Percentiles rank a stretch among this genome's conserved stretches.
phyloP scores from a whole-genome alignment of 2,329 filamentous ascomycete species.

The Aspergillus sp. region DNA sequence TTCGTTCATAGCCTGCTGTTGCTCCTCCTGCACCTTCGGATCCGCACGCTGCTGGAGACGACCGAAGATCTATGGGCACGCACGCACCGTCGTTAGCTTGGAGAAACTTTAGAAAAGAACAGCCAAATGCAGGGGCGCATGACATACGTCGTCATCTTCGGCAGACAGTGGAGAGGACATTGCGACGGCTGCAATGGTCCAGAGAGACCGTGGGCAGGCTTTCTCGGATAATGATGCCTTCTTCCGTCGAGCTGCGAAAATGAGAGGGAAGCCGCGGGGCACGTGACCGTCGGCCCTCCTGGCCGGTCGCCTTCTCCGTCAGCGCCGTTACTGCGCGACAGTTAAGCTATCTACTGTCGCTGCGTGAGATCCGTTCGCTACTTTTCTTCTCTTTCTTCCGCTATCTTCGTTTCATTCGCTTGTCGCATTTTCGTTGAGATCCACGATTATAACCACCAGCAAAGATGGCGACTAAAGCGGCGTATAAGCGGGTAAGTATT shows the following conservation, averaged over 20 bases:
- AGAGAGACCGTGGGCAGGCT: slow-evolving; percentile 7
- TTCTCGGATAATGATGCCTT: slow-evolving; percentile 9
- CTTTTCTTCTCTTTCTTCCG: neutral
- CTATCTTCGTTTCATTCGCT: neutral
- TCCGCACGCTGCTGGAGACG: slow-evolving; percentile 47
- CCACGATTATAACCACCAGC: neutral
- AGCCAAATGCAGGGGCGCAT: neutral
- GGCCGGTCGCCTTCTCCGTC: slow-evolving; percentile 3
- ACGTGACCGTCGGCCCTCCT: slow-evolving; percentile 15
- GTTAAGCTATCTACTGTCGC: neutral
- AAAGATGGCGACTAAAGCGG: slow-evolving; percentile 64
- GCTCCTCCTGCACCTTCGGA: slow-evolving; percentile 52
- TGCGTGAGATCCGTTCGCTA: neutral
- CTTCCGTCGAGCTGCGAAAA: slow-evolving; percentile 13
- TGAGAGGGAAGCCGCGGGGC: slow-evolving; percentile 9
- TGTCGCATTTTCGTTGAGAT: neutral
- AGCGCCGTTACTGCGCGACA: neutral
- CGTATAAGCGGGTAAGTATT: slow-evolving; percentile 59
- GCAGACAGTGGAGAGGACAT: slow-evolving; percentile 39
- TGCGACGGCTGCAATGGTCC: slow-evolving; percentile 31
- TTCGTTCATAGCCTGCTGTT: slow-evolving; percentile 55
- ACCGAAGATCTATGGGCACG: slow-evolving; percentile 25
- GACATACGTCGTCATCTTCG: slow-evolving; percentile 37
- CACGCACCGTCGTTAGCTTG: slow-evolving; percentile 5
- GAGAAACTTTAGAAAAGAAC: neutral